Conservation (phyloP, 352 stramenopile species). For the Discostella stelligera region DNA sequence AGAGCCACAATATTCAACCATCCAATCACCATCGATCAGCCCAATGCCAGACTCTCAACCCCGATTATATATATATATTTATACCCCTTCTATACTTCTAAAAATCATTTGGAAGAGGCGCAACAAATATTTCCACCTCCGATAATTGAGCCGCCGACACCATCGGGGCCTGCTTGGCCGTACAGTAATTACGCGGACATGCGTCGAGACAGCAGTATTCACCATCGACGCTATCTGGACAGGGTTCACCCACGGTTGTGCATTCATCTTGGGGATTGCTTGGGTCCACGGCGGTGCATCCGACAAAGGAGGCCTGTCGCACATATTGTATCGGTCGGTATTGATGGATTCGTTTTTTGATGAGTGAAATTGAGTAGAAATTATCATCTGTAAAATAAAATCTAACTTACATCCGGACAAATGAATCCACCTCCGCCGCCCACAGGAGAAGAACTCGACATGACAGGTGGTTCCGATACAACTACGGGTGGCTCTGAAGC, state of each 20-base stretch:
- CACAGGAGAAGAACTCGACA: background rate
- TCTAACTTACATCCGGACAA: slow-evolving; percentile 10
- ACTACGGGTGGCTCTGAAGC: too few relatives aligned
- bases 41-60: too few relatives aligned
- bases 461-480: background rate
- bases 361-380: too few relatives aligned
- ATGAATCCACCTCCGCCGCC: background rate
- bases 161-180: slow-evolving; percentile 22
- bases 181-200: slow-evolving; percentile 42
- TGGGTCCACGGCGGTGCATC: slow-evolving; percentile 25
- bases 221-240: slow-evolving; percentile 5
- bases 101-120: slow-evolving; percentile 4
- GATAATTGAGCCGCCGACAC: background rate
- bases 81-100: background rate
- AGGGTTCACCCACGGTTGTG: slow-evolving; percentile 21
- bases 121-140: background rate
- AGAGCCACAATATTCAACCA: background rate
- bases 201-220: slow-evolving; percentile 35
- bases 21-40: background rate
- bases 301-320: slow-evolving; percentile 19
- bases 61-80: too few relatives aligned
- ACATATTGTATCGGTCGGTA: slow-evolving; percentile 10
- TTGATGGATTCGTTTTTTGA: background rate
- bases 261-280: slow-evolving; percentile 27
- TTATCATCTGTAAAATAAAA: too few relatives aligned